Percentiles rank a stretch among this genome's conserved stretches.
phyloP scores from a whole-genome alignment of 371 early-diverging fungal genomes.

The Actinomortierella ambigua region DNA sequence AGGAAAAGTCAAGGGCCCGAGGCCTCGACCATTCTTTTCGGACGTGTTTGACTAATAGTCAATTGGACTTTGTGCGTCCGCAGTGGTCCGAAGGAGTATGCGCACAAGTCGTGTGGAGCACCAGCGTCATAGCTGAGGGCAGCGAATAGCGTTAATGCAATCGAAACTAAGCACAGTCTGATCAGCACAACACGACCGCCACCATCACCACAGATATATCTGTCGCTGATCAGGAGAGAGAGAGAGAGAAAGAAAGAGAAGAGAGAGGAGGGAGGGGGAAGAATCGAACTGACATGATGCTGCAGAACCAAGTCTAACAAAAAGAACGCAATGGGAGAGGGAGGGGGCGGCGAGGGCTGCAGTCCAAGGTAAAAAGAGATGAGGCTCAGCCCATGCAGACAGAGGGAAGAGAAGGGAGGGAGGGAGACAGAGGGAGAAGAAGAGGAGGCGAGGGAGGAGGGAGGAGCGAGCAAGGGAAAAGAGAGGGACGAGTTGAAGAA shows the following conservation, averaged over 20 bases:
- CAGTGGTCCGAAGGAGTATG: too few species aligned
- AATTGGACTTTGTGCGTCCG: too few species aligned
- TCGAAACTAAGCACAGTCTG: not conserved
- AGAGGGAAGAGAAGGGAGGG: not conserved
- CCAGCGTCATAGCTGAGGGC: not conserved
- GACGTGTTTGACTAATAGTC: too few species aligned
- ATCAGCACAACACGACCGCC: not conserved
- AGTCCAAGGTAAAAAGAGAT: too few species aligned
- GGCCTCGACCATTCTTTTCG: too few species aligned
- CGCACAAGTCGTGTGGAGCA: too few species aligned
- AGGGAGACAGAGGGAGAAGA: not conserved
- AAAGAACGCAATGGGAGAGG: too few species aligned
- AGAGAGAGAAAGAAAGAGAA: constrained; percentile 2
- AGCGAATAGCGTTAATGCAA: not conserved
- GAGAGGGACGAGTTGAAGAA: not conserved
- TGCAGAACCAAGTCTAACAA: too few species aligned
- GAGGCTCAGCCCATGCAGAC: too few species aligned
- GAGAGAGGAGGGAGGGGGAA: not conserved
- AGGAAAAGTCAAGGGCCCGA: too few species aligned
- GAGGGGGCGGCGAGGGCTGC: too few species aligned
- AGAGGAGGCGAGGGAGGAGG: not conserved
- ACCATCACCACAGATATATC: not conserved
- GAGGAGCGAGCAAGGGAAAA: constrained; percentile 2
- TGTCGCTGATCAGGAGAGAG: not conserved
- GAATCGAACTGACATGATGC: not conserved